Conservation (phyloP, 2,329 filamentous ascomycete species). For the Alternaria sp. region DNA sequence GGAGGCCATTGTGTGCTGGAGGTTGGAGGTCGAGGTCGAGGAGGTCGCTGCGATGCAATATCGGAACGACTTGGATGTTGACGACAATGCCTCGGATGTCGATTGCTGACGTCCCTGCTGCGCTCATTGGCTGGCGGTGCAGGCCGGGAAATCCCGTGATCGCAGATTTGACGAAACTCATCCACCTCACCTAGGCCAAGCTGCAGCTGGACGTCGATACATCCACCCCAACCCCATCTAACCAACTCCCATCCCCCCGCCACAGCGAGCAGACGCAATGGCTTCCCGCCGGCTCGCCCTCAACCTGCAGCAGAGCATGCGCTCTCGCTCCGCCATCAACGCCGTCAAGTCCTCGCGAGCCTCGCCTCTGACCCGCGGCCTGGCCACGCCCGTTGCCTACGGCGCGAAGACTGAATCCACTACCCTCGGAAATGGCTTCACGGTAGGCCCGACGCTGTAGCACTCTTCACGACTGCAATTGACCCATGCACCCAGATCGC, state of each 20-base stretch:
- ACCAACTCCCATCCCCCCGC: conserved; percentile 27
- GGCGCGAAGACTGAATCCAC: conserved; percentile 92
- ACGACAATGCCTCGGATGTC: conserved; percentile 32
- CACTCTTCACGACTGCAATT: conserved; percentile 37
- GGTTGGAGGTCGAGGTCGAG: conserved; percentile 9
- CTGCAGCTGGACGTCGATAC: conserved; percentile 34
- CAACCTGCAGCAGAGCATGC: conserved; percentile 89
- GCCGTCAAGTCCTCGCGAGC: conserved; percentile 62
- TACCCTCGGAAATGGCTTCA: conserved; percentile 96
- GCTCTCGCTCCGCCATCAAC: conserved; percentile 84
- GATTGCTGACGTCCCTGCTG: conserved; percentile 26
- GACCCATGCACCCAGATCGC: conserved; percentile 73
- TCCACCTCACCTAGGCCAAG: conserved; percentile 35
- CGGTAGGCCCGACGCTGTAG: conserved; percentile 64
- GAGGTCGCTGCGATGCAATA: conserved; percentile 16
- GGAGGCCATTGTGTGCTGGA: conserved; percentile 59
- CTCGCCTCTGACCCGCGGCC: conserved; percentile 80
- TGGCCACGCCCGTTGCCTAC: conserved; percentile 80
- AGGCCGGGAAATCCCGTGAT: conserved; percentile 30
- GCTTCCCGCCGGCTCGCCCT: conserved; percentile 97
- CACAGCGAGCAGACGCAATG: conserved; percentile 65
- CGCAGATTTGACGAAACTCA: conserved; percentile 33
- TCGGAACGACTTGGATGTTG: conserved; percentile 18
- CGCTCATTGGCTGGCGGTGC: conserved; percentile 30
- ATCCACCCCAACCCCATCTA: conserved; percentile 37